Conservation (phyloP, 2,329 filamentous ascomycete species). For the Thielaviopsis euricoi region DNA sequence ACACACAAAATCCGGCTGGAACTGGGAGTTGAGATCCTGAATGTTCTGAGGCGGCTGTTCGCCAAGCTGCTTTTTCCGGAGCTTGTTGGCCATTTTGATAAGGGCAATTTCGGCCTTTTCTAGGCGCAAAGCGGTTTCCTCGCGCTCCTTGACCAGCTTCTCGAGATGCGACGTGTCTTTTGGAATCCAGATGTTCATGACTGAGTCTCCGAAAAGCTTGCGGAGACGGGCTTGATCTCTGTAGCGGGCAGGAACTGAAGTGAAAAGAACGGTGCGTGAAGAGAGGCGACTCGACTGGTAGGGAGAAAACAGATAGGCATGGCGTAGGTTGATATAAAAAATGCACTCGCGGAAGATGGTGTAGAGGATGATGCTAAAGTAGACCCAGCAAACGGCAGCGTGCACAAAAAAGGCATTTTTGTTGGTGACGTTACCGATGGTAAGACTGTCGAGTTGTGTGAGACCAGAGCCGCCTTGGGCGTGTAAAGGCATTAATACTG, state of each 20-base stretch:
- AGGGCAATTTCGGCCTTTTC: slow-evolving; percentile 72
- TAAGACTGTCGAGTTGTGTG: slow-evolving; percentile 40
- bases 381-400: slow-evolving; percentile 63
- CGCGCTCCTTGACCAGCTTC: slow-evolving; percentile 59
- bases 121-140: slow-evolving; percentile 58
- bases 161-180: slow-evolving; percentile 60
- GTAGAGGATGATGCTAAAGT: slow-evolving; percentile 77
- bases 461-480: slow-evolving; percentile 55
- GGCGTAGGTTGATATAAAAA: slow-evolving; percentile 84
- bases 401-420: slow-evolving; percentile 63
- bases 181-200: slow-evolving; percentile 72
- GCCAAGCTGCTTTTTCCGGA: slow-evolving; percentile 31
- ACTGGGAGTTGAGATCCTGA: slow-evolving; percentile 1
- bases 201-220: slow-evolving; percentile 60
- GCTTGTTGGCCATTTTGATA: slow-evolving; percentile 54
- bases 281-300: slow-evolving; percentile 73
- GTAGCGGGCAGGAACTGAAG: slow-evolving; percentile 64
- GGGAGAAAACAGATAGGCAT: slow-evolving; percentile 81
- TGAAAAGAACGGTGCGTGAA: slow-evolving; percentile 83
- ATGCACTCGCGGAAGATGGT: slow-evolving; percentile 80
- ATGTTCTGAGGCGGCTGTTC: background rate
- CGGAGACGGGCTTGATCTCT: slow-evolving; percentile 57
- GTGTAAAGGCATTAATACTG: slow-evolving; percentile 70
- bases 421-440: slow-evolving; percentile 32
- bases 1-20: slow-evolving; percentile 1